Evolutionary conservation across 257 asterid species (phyloP).

Genomic region (Forsythia suspensa): DNA sequence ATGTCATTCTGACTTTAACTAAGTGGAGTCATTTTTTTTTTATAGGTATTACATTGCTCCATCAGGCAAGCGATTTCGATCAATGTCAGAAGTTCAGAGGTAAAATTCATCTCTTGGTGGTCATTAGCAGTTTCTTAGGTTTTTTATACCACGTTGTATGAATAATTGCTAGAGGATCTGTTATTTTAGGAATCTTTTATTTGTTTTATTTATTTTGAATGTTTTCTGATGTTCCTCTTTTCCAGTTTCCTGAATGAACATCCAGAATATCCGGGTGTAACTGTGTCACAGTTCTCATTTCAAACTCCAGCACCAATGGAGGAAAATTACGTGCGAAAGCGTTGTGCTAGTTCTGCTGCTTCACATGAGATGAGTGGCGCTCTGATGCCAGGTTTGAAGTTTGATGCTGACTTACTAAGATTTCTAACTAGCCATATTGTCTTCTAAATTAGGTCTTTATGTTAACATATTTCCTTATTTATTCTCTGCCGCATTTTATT

Average conservation of each 20-base stretch:
- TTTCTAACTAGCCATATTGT: not conserved
- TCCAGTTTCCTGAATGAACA: slow-evolving; percentile 55
- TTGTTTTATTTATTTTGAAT: not conserved
- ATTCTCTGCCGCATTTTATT: not conserved
- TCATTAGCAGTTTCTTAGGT: too few species aligned
- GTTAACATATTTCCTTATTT: not conserved
- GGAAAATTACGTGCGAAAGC: slow-evolving; percentile 53
- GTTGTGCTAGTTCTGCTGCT: slow-evolving; percentile 25
- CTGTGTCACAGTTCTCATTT: slow-evolving; percentile 57
- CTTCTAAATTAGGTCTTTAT: not conserved
- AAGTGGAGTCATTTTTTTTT: not conserved
- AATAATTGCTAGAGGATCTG: not conserved
- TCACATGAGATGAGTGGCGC: slow-evolving; percentile 21
- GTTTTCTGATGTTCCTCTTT: not conserved
- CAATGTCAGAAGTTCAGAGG: slow-evolving; percentile 17
- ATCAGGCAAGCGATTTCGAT: slow-evolving; percentile 15
- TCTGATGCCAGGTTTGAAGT: slow-evolving; percentile 14
- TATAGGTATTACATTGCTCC: slow-evolving; percentile 22
- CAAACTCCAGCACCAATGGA: slow-evolving; percentile 66
- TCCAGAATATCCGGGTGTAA: slow-evolving; percentile 42
- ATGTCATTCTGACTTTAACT: not conserved
- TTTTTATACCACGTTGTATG: too few species aligned
- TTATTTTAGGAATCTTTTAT: not conserved
- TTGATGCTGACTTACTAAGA: not conserved
- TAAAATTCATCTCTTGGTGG: not conserved